Evolutionary conservation across 2,329 filamentous ascomycete genomes (phyloP).

Genomic region (Ascochyta fabae): DNA sequence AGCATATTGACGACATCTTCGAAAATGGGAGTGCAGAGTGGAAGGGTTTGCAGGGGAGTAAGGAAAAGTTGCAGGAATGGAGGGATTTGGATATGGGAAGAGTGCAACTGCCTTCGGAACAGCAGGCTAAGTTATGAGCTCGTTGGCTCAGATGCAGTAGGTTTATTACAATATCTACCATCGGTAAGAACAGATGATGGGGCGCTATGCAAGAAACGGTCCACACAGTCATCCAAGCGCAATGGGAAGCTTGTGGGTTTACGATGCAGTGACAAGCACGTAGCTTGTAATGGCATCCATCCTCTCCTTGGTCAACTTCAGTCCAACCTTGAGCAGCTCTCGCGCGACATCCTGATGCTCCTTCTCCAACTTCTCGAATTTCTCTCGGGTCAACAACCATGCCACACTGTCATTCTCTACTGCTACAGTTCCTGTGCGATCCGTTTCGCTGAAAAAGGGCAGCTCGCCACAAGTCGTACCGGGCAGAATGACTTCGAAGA

Average conservation of each 20-base stretch:
- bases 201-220: background rate
- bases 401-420: constrained; percentile 82
- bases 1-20: constrained; percentile 21
- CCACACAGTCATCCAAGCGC: no score
- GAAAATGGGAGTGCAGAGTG: constrained; percentile 14
- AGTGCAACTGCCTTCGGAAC: background rate
- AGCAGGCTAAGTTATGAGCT: background rate
- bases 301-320: constrained; percentile 93
- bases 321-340: constrained; percentile 83
- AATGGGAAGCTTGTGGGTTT: background rate
- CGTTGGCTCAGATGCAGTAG: background rate
- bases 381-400: constrained; percentile 77
- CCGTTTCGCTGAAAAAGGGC: constrained; percentile 92
- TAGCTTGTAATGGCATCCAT: constrained; percentile 73
- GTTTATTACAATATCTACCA: background rate
- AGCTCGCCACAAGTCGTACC: constrained; percentile 95
- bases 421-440: constrained; percentile 82
- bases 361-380: constrained; percentile 75
- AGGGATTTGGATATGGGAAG: constrained; percentile 2
- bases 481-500: constrained; percentile 90
- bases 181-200: background rate
- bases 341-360: constrained; percentile 78
- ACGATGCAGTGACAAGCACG: constrained; percentile 46
- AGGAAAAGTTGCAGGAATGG: constrained; percentile 13
- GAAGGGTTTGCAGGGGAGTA: constrained; percentile 13